Conservation (phyloP, 108 stramenopile species). For the Phaeodactylum tricornutum region DNA sequence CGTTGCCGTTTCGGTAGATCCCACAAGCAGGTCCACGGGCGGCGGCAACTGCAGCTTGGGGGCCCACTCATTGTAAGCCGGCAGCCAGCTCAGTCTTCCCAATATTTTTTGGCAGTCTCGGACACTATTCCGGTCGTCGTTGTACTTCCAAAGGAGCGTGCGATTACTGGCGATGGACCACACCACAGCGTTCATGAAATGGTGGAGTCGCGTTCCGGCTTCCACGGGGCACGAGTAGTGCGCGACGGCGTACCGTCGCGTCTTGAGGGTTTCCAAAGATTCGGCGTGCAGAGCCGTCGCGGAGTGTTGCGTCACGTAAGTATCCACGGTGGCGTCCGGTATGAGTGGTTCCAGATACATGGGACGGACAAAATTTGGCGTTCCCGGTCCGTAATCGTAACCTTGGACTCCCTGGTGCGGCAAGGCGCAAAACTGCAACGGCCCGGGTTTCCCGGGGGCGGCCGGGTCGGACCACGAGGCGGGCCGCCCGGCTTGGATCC, state of each 20-base stretch:
- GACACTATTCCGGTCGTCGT: background rate
- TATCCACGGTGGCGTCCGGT: no score
- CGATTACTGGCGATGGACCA: constrained; percentile 24
- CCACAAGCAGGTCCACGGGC: no score
- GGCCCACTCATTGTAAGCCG: constrained; percentile 13
- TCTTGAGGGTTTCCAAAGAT: no score
- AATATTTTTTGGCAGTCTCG: constrained; percentile 11
- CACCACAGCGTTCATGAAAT: constrained; percentile 12
- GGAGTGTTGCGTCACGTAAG: no score
- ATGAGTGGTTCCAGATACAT: no score
- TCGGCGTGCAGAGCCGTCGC: no score
- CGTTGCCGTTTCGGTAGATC: no score
- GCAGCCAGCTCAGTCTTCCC: constrained; percentile 15
- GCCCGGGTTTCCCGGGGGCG: background rate
- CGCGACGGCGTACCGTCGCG: constrained; percentile 19
- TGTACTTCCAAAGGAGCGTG: constrained; percentile 15
- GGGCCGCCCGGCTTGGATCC: background rate
- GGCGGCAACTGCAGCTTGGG: background rate
- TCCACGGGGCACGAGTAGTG: constrained; percentile 22
- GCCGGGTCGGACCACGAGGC: background rate
- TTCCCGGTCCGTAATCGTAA: constrained; percentile 21
- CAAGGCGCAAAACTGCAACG: constrained; percentile 8
- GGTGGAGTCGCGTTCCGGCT: constrained; percentile 22
- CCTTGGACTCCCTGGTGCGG: constrained; percentile 8
- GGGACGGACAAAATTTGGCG: constrained; percentile 19